Evolutionary conservation across 495 filamentous ascomycete genomes (phyloP).

Genomic region (Podospora fimiseda): DNA sequence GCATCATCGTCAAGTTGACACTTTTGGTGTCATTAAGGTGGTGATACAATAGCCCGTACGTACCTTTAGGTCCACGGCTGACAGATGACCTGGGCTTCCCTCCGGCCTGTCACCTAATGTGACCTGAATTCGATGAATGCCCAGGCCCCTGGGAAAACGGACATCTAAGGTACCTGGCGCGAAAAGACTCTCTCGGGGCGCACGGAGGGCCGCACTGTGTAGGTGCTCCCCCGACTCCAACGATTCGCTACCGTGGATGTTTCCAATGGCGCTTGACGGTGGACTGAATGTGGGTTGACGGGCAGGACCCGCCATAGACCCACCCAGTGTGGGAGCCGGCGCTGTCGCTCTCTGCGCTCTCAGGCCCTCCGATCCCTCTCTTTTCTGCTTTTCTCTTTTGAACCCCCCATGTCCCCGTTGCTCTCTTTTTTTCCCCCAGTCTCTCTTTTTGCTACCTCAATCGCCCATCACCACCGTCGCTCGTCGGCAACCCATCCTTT

Average conservation of each 20-base stretch:
- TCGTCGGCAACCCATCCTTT: conserved; percentile 22
- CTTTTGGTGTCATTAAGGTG: too few relatives aligned
- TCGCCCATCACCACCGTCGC: conserved; percentile 29
- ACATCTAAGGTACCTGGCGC: too few relatives aligned
- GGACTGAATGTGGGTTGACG: conserved; percentile 11
- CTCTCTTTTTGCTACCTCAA: conserved; percentile 30
- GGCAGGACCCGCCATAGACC: conserved; percentile 5
- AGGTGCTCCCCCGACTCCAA: neutral
- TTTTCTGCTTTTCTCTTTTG: conserved; percentile 26
- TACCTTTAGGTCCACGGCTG: neutral
- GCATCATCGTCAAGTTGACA: neutral
- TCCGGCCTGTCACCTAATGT: too few relatives aligned
- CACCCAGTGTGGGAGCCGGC: conserved; percentile 16
- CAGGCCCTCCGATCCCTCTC: conserved; percentile 20
- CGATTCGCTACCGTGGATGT: conserved; percentile 6
- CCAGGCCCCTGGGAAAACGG: too few relatives aligned
- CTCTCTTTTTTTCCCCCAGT: conserved; percentile 24
- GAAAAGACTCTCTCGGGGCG: neutral
- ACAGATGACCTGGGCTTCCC: too few relatives aligned
- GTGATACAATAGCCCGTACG: too few relatives aligned
- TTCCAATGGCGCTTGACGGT: too few relatives aligned
- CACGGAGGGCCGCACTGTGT: conserved; percentile 11
- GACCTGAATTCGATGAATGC: too few relatives aligned
- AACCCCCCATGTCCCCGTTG: conserved; percentile 29
- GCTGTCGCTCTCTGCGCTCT: conserved; percentile 12